These are phyloP conservation scores for Fusarium sororula DNA, from an alignment of 2,329 filamentous ascomycete genomes.

Conservation along the genomic window DNA sequence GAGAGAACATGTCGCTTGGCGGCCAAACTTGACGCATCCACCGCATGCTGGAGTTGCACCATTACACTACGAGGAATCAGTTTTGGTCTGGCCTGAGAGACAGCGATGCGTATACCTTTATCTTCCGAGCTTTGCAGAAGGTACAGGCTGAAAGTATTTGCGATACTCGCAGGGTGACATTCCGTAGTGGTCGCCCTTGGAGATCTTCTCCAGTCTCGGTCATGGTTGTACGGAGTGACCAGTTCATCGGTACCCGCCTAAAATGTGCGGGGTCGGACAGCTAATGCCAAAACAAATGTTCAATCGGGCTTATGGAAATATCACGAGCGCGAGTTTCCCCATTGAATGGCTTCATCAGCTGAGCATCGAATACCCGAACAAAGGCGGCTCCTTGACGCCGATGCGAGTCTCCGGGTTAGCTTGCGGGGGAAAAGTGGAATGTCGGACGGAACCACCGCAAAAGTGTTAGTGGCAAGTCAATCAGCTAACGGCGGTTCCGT, in stretches of 20 bases:
- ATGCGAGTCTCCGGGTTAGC: too few relatives aligned
- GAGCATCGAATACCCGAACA: background rate
- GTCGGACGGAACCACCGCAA: background rate
- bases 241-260: background rate
- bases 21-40: background rate
- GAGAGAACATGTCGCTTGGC: background rate
- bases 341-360: too few relatives aligned
- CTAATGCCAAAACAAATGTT: background rate
- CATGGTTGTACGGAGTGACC: background rate
- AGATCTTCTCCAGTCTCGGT: background rate
- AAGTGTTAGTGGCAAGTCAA: background rate
- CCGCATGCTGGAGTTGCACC: slow-evolving; percentile 4
- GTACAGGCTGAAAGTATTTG: slow-evolving; percentile 3
- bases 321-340: background rate
- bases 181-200: background rate
- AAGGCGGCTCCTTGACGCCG: background rate
- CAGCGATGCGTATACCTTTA: background rate
- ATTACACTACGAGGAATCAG: background rate
- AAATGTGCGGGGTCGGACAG: fast-evolving
- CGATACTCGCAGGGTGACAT: background rate
- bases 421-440: slow-evolving; percentile 3
- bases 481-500: background rate
- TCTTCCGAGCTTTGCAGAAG: slow-evolving; percentile 9
- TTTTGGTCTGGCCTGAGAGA: fast-evolving
- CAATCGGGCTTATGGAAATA: background rate